A percentile compares a stretch with the other conserved stretches of the same genome.
phyloP scores from a whole-genome alignment of 495 filamentous ascomycete genomes.

The Neurospora sp. region DNA sequence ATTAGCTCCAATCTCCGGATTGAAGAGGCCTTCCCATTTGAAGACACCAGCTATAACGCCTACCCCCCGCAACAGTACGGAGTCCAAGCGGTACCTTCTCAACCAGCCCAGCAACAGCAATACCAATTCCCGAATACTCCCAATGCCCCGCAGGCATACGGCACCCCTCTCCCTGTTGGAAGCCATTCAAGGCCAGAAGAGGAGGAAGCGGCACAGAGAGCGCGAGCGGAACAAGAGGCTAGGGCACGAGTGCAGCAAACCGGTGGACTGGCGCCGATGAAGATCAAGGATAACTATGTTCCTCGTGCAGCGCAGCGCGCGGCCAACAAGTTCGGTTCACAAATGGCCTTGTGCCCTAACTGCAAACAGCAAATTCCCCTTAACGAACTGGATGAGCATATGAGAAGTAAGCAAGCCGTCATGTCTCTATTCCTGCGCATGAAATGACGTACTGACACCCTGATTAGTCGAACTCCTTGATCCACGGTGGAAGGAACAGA shows the following conservation, averaged over 20 bases:
- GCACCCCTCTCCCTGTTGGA: constrained; percentile 15
- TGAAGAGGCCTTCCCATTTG: constrained; percentile 89
- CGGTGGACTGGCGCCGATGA: constrained; percentile 63
- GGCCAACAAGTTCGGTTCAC: constrained; percentile 49
- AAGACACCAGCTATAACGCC: constrained; percentile 40
- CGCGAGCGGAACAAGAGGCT: constrained; percentile 68
- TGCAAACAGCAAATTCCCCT: constrained; percentile 82
- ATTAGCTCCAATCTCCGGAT: constrained; percentile 73
- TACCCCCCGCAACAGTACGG: constrained; percentile 21
- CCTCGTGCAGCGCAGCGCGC: constrained; percentile 68
- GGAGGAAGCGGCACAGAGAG: constrained; percentile 57
- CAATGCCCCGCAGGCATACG: constrained; percentile 23
- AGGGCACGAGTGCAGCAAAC: constrained; percentile 22
- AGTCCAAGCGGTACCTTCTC: constrained; percentile 17
- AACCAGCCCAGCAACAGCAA: constrained; percentile 21
- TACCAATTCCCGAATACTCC: constrained; percentile 28
- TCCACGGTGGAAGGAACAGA: constrained; percentile 92
- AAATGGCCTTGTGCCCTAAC: constrained; percentile 81
- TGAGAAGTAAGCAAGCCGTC: constrained; percentile 53
- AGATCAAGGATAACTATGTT: constrained; percentile 87
- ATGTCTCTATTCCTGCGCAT: constrained; percentile 2
- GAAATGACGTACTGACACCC: constrained; percentile 1
- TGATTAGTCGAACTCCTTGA: constrained; percentile 65
- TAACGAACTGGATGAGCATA: constrained; percentile 83
- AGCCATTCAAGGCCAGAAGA: constrained; percentile 30